Percentiles rank a stretch among this genome's conserved stretches.
phyloP scores from a whole-genome alignment of 768 basidiomycete species.

The Trichaptum fuscoviolaceum region DNA sequence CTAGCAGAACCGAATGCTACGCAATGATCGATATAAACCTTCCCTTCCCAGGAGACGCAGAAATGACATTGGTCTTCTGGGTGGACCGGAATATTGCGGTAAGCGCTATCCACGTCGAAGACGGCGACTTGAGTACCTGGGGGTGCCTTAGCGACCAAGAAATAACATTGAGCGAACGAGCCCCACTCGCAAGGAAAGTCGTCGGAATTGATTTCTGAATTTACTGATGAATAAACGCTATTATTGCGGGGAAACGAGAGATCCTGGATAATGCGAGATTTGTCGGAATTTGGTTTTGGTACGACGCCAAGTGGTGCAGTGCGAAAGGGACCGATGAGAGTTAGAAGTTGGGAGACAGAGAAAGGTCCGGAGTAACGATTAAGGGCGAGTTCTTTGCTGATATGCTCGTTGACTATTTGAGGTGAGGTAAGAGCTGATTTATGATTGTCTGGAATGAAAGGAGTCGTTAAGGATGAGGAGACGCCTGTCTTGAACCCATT shows the following conservation, averaged over 20 bases:
- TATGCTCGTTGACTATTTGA: background rate
- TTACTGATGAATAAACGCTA: slow-evolving; percentile 19
- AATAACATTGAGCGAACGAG: slow-evolving; percentile 29
- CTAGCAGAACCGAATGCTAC: background rate
- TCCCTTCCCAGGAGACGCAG: background rate
- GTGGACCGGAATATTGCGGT: too few relatives aligned
- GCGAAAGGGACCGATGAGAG: slow-evolving; percentile 25
- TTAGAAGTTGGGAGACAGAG: slow-evolving; percentile 13
- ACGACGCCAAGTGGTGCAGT: too few relatives aligned
- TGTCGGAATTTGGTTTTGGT: slow-evolving; percentile 18
- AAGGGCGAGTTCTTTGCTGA: slow-evolving; percentile 5
- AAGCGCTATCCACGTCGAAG: too few relatives aligned
- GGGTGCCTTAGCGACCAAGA: slow-evolving; percentile 28
- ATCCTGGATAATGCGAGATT: slow-evolving; percentile 22
- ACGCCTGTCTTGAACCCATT: background rate
- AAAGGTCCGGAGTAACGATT: slow-evolving; percentile 13
- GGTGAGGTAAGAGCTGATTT: slow-evolving; percentile 6
- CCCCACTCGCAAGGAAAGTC: slow-evolving; percentile 40
- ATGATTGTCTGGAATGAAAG: slow-evolving; percentile 16
- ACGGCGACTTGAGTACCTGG: too few relatives aligned
- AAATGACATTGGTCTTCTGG: slow-evolving; percentile 5
- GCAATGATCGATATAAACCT: slow-evolving; percentile 8
- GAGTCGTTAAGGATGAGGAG: background rate
- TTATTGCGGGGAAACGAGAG: slow-evolving; percentile 18
- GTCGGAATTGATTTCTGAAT: too few relatives aligned